phyloP scores from a whole-genome alignment of 345 rosid species.

The Eucalyptus marginata region DNA sequence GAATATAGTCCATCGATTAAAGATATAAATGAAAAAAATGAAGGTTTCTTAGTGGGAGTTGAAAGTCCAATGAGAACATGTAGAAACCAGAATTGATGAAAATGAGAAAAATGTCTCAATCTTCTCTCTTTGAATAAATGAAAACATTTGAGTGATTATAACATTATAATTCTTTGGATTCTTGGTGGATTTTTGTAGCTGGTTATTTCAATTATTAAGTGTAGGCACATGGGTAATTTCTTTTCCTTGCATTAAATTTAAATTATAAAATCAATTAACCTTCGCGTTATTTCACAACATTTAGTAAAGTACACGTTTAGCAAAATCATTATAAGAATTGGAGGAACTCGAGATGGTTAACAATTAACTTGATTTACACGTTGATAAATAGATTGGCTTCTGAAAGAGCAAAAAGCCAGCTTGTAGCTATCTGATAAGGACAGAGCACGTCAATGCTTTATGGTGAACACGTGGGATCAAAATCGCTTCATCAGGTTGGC shows the following conservation, averaged over 20 bases:
- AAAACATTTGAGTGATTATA: background rate
- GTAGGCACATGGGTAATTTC: background rate
- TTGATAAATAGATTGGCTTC: background rate
- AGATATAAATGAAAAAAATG: background rate
- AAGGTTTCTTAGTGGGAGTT: background rate
- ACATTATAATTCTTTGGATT: background rate
- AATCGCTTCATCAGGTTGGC: background rate
- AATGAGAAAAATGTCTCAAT: background rate
- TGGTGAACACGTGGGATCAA: background rate
- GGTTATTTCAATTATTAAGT: background rate
- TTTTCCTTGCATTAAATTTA: background rate
- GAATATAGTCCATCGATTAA: background rate
- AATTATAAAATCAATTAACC: background rate
- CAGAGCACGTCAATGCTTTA: background rate
- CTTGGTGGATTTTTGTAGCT: background rate
- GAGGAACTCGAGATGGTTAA: background rate
- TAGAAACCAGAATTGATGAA: background rate
- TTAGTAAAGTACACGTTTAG: background rate
- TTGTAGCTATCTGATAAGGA: background rate
- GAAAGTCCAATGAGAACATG: background rate
- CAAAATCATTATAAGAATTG: background rate
- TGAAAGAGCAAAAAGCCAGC: background rate
- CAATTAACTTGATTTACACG: background rate
- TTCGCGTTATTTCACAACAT: fast-evolving
- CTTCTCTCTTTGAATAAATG: background rate